Base-by-base conservation (phyloP, 306 rosid genomes). In the Cyclanthera cordifolia region DNA sequence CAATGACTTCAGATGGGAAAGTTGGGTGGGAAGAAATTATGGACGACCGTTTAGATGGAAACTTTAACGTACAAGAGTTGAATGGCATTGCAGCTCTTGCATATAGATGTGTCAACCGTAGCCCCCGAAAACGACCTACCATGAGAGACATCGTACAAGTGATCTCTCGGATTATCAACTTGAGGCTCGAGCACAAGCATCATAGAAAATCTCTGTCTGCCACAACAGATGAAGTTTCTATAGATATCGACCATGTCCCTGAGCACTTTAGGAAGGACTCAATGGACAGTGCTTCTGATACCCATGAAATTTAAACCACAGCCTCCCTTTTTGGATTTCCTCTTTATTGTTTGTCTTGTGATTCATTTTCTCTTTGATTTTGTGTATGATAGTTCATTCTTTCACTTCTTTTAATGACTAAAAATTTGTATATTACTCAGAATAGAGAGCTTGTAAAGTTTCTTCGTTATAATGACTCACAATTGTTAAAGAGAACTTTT, bases 1-100 rank as follows among this genome's bases (percentile, higher is more conserved):
- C 99, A 10, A 94, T 94, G 99, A 81, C 85, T 70, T 78, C 85
- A 0, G 99, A 90, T 41, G 99, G 92, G n/a, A 94, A 90, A 79
- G 82, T 83, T 66, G 99, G 99, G 43, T 94, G 99, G 99, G 99
- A 94, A 60, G 99, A 94, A 81, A 86, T 94, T 14, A 87, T 85
- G 57, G 99, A 94, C 75, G 83, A 89, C 2, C 73, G 76, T 63
- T 80, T 94, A 1, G 95, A 94, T 16, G 96, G 99, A 20, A 84
- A 82, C 57, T 88, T 83, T 47, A 86, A 94, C 0, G 74, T 75
- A 65, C 70, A 86, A 79, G 99, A 90, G 78, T 82, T 94, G 25
- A 90, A 94, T 10, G 95, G 86, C 79, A 81, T 94, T 43, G 95
- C 99, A 19, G 86, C 88, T 14, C 91, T 94, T 53, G 97, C 96